phyloP scores from a whole-genome alignment of 441 rosid genomes.

The Pelargonium fulgidum region DNA sequence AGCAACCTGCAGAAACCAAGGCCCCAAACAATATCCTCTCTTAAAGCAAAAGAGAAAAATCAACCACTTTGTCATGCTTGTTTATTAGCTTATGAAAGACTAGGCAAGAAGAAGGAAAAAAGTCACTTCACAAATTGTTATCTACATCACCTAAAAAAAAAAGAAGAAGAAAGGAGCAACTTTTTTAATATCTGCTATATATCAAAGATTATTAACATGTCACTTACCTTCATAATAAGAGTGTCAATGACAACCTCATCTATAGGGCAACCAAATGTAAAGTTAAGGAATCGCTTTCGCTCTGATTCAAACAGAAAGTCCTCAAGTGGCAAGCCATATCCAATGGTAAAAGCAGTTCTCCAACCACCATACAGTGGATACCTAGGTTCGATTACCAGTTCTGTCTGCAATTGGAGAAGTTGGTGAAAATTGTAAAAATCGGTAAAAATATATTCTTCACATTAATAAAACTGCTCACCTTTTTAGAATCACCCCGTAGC shows the following conservation, averaged over 20 bases:
- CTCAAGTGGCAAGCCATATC: conserved; percentile 80
- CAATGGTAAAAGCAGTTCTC: conserved; percentile 89
- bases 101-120: no score
- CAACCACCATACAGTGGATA: conserved; percentile 96
- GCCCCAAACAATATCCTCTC: no score
- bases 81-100: no score
- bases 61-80: no score
- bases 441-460: neutral
- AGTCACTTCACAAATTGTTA: no score
- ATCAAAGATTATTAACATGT: neutral
- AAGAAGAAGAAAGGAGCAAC: conserved; percentile 3
- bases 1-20: no score
- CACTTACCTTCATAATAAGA: conserved; percentile 63
- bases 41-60: no score
- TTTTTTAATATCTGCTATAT: conserved; percentile 9
- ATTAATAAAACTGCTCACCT: conserved; percentile 39
- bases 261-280: conserved; percentile 71
- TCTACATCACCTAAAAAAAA: no score
- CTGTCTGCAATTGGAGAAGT: conserved; percentile 53
- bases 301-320: conserved; percentile 70
- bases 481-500: conserved; percentile 66
- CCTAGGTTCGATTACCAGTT: conserved; percentile 79
- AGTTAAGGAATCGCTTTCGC: conserved; percentile 66
- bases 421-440: conserved; percentile 23
- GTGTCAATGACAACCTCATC: conserved; percentile 62